These are phyloP conservation scores for Talaromyces sp. DNA, from an alignment of 2,329 filamentous ascomycete genomes.

Conservation along the genomic window DNA sequence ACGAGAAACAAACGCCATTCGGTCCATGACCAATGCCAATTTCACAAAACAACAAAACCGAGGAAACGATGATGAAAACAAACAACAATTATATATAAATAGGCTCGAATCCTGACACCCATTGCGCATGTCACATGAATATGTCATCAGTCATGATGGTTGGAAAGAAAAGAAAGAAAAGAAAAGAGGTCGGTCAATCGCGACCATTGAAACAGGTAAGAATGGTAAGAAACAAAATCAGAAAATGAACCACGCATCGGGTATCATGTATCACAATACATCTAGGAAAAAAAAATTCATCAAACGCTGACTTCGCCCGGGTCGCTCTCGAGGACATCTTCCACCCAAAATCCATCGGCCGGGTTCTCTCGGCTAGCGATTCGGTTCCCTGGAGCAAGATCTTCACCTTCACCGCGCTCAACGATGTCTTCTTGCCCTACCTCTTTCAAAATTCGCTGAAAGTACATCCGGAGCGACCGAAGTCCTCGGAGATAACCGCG, in stretches of 20 bases:
- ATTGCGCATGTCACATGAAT: conserved; percentile 11
- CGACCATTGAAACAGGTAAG: background rate
- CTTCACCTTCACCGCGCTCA: conserved; percentile 42
- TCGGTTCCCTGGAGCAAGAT: conserved; percentile 33
- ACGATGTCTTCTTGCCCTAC: conserved; percentile 47
- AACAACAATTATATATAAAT: conserved; percentile 3
- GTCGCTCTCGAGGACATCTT: conserved; percentile 40
- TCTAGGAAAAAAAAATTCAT: conserved; percentile 1
- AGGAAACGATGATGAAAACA: background rate
- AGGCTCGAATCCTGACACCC: conserved; percentile 5
- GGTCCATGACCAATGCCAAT: conserved; percentile 10
- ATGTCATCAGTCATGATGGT: conserved; percentile 13
- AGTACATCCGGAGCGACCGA: conserved; percentile 72
- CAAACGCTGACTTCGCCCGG: conserved; percentile 42
- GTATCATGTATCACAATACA: conserved; percentile 12
- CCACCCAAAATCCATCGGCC: conserved; percentile 36
- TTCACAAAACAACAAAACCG: background rate
- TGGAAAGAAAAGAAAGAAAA: background rate
- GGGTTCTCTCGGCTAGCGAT: conserved; percentile 26
- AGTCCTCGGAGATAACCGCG: conserved; percentile 84
- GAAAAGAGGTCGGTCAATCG: background rate
- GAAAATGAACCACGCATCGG: conserved; percentile 6
- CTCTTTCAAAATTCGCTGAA: conserved; percentile 79
- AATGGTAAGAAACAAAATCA: background rate
- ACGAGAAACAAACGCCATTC: conserved; percentile 6